phyloP scores from a whole-genome alignment of 106 monocot species.

The Dendrobium catenatum region DNA sequence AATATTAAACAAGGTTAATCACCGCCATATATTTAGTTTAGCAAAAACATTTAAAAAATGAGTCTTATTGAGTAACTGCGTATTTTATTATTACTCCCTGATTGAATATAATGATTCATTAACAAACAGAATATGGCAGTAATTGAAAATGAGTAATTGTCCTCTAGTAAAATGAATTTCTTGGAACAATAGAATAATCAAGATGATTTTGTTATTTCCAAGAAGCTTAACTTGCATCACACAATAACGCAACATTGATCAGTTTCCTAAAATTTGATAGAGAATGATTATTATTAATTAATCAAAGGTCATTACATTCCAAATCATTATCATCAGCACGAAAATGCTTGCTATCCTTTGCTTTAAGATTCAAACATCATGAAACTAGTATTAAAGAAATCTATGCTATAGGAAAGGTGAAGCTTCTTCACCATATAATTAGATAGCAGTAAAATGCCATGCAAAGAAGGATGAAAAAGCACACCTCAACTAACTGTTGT shows the following conservation, averaged over 20 bases:
- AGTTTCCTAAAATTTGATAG: not conserved
- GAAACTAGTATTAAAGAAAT: not conserved
- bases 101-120: not conserved
- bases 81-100: not conserved
- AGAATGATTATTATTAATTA: not conserved
- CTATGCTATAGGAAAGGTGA: not conserved
- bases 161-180: not conserved
- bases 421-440: not conserved
- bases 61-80: not conserved
- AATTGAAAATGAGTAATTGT: not conserved
- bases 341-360: not conserved
- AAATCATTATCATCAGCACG: not conserved
- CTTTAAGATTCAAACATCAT: not conserved
- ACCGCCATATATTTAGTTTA: too few relatives aligned
- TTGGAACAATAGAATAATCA: not conserved
- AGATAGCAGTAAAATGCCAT: not conserved
- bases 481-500: slow-evolving; percentile 44
- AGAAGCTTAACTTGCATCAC: not conserved
- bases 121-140: not conserved
- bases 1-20: too few relatives aligned
- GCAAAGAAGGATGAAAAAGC: slow-evolving; percentile 1
- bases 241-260: not conserved
- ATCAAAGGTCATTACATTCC: not conserved
- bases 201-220: not conserved
- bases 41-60: not conserved